phyloP scores from a whole-genome alignment of 805 yeast genomes.

The Maudiozyma serrabonitensis region DNA sequence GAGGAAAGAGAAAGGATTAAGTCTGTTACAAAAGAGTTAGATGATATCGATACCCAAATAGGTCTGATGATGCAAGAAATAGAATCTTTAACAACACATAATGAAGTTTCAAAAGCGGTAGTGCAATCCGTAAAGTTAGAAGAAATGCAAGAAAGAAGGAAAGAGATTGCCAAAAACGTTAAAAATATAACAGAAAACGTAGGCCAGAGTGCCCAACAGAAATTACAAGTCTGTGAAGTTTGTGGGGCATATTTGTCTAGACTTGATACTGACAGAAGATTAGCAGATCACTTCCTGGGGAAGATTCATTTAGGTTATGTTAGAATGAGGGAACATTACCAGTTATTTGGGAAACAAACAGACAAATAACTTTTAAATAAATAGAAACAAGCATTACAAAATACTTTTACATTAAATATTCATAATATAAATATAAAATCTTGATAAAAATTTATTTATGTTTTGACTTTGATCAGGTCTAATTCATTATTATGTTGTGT shows the following conservation, averaged over 20 bases:
- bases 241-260: conserved; percentile 86
- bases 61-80: conserved; percentile 62
- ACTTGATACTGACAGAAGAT: conserved; percentile 75
- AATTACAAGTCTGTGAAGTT: conserved; percentile 77
- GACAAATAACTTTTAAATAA: not conserved
- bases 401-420: not conserved
- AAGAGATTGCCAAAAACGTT: conserved; percentile 44
- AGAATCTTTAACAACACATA: conserved; percentile 38
- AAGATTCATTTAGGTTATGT: conserved; percentile 79
- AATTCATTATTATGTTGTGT: not conserved
- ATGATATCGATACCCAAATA: conserved; percentile 49
- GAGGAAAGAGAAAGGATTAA: conserved; percentile 59
- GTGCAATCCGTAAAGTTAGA: conserved; percentile 40
- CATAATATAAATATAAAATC: not conserved
- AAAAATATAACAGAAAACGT: conserved; percentile 56
- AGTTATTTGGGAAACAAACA: conserved; percentile 6
- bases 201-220: conserved; percentile 82
- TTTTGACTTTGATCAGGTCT: not conserved
- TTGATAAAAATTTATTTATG: too few species aligned
- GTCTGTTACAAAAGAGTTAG: conserved; percentile 46
- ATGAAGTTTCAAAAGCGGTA: conserved; percentile 43
- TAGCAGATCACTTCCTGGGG: conserved; percentile 86
- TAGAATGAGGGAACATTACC: conserved; percentile 53
- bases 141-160: conserved; percentile 40
- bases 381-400: not conserved